Evolutionary conservation across 768 basidiomycete species (phyloP), one percentile per base, ranked within the genome.

Genomic region (Peribolospora baueri): DNA sequence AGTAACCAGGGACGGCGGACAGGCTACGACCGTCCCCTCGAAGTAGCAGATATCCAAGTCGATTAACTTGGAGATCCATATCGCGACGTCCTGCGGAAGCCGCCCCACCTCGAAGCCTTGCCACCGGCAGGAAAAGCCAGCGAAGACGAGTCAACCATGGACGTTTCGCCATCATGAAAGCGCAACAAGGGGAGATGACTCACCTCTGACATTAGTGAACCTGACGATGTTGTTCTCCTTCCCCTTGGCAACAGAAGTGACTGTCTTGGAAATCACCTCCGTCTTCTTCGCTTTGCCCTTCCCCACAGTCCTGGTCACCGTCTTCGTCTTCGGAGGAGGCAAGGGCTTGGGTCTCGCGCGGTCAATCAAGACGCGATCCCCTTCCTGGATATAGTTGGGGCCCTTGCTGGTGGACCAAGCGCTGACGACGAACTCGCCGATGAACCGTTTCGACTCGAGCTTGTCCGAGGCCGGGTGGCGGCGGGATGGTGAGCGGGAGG

Each of bases 11-110:
- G 69, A 72, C 43, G 73, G 68, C 0, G 82, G 82, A 61, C 83
- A 84, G 60, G 87, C 5, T 3, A 39, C 84, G 11, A 82, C 74
- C 71, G 50, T 47, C 5, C 56, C 60, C 9, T 42, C 45, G 13
- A 61, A 49, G 3, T 11, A 0, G 8, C 56, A 37, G 6, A 59
- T 3, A 13, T 54, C 53, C 14, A 78, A 70, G 61, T 87, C 84
- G 10, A 86, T 68, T 3, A 87, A 68, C 58, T 74, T 78, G 14
- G 80, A 76, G 11, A 82, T 72, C 84, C 83, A 86, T 60, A 72
- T 71, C 4, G 81, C 75, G 37, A 75, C 70, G 43, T 81, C 77
- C 54, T 77, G 78, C 0, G 81, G 77, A 38, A 88, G 66, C 37
- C 84, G 72, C 7, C 82, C 84, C 60, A 88, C 81, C 61, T 85